Base-by-base conservation (phyloP, 2,329 filamentous ascomycete genomes). In the Stagonosporopsis vannaccii region DNA sequence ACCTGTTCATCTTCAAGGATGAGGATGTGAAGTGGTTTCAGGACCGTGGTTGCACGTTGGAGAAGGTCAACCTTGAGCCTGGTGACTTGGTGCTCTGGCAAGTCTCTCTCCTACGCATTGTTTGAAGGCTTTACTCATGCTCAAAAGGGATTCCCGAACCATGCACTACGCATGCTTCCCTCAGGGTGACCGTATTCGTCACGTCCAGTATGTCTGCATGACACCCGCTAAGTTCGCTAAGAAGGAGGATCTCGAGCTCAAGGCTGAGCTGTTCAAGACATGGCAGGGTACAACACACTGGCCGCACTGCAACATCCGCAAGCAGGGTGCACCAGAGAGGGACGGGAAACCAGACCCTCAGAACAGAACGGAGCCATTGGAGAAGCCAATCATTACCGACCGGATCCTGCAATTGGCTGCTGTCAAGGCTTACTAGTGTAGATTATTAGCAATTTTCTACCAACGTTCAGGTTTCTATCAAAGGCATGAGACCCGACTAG, bases 21-120 rank as follows among this genome's bases (percentile, higher is more conserved):
- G 71, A 79, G 25, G 77, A 80, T 46, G 64, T 80, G n/a, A 66
- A 75, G 33, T 81, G 78, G 78, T 80, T 80, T 46, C 56, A 75
- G 37, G 66, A 74, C 8, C 65, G 67, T 1, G 79, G 79, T 0
- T 78, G 74, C 58, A 71, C 75, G 51, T 51, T 75, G 6, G 39
- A 74, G 36, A 81, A 81, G 67, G 64, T 80, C 7, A 67, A 71
- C 44, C 66, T 74, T 19, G 79, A 77, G 15, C 75, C 77, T 11
- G 79, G 79, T 6, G 79, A 80, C 53, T 65, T 81, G 55, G 72
- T 56, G 3, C 36, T 47, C 4, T 30, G 43, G 43, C 30, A 28
- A 4, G 25, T 26, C 2, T 51, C 13, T 15, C 40, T 2, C 3
- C 20, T 2, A n/a, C 2, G 5, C 15, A 2, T 12, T 23, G 15